Evolutionary conservation across 768 basidiomycete genomes (phyloP).

Genomic region (Boletus bicolor): DNA sequence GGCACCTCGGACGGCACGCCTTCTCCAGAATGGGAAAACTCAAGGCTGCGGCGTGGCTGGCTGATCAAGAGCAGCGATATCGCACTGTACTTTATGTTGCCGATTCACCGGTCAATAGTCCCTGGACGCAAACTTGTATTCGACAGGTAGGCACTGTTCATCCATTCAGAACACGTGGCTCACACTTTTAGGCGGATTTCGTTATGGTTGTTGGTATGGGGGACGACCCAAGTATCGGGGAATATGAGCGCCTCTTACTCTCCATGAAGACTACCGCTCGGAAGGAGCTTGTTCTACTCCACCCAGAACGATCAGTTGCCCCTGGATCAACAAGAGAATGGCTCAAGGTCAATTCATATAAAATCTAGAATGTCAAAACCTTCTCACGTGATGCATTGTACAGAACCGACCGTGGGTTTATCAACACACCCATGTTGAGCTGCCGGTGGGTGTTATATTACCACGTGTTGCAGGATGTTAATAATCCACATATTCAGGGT

Average conservation of each 20-base stretch:
- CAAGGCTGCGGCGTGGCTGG: conserved; percentile 89
- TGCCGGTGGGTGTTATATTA: conserved; percentile 53
- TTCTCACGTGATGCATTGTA: conserved; percentile 2
- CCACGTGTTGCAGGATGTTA: not conserved
- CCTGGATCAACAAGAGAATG: conserved; percentile 94
- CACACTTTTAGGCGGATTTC: conserved; percentile 68
- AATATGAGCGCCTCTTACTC: conserved; percentile 89
- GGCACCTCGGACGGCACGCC: conserved; percentile 89
- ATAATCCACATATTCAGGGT: conserved; percentile 47
- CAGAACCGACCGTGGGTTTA: conserved; percentile 96
- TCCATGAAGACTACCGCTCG: conserved; percentile 98
- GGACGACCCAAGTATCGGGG: conserved; percentile 85
- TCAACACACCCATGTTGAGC: conserved; percentile 93
- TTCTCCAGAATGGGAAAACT: conserved; percentile 97
- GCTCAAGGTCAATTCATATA: conserved; percentile 65
- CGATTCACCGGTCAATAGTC: conserved; percentile 90
- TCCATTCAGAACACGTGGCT: conserved; percentile 3
- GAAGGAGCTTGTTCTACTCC: conserved; percentile 92
- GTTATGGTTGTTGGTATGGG: conserved; percentile 94
- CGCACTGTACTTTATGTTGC: conserved; percentile 94
- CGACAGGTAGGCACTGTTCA: conserved; percentile 59
- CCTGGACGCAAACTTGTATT: conserved; percentile 98
- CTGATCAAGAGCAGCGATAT: conserved; percentile 92
- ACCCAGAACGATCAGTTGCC: conserved; percentile 83
- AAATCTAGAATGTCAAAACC: not conserved